Evolutionary conservation across 306 rosid species (phyloP), one percentile per base, ranked within the genome.

Genomic region (Ochetophila trinervis): DNA sequence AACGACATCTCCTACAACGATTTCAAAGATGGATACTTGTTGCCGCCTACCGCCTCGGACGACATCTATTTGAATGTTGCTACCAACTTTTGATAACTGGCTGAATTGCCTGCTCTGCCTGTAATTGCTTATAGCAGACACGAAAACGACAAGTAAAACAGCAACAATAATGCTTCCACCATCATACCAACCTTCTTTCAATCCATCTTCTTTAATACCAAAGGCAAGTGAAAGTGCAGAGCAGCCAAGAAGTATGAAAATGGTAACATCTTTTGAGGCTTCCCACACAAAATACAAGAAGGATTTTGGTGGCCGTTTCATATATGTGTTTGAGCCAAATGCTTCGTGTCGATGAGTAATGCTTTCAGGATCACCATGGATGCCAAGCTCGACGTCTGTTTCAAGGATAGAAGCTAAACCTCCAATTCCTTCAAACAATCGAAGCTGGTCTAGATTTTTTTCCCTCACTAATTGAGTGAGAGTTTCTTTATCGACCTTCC

Each of bases 1-100:
- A 11, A 80, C 50, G 37, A 77, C 53, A 4, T 83, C 85, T 0
- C 88, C 88, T 0, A 71, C 88, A 0, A 83, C 83, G 21, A 83
- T 68, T 24, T 83, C 77, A 4, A 77, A 83, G 16, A 80, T 80
- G 0, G 88, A 80, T n/a, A 77, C 35, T 0, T 17, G 74, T 1
- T 67, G 76, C 9, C 79, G 73, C 22, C 72, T 34, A 1, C 83
- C 83, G n/a, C 53, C 13, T 57, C 85, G 62, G 5, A 76, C 19
- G 8, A 72, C 83, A 2, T 76, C 88, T 42, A 77, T 62, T 67
- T 60, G 76, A 16, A 83, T 69, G 19, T 83, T 57, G 44, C 74
- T 37, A 36, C 82, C 70, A 23, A 67, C 73, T 8, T 68, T 59
- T 0, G 85, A 83, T 4, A 83, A 45, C 65, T 76, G 79, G 36